Conservation (phyloP, 805 yeast species). For the Jamesozyma gamospora region DNA sequence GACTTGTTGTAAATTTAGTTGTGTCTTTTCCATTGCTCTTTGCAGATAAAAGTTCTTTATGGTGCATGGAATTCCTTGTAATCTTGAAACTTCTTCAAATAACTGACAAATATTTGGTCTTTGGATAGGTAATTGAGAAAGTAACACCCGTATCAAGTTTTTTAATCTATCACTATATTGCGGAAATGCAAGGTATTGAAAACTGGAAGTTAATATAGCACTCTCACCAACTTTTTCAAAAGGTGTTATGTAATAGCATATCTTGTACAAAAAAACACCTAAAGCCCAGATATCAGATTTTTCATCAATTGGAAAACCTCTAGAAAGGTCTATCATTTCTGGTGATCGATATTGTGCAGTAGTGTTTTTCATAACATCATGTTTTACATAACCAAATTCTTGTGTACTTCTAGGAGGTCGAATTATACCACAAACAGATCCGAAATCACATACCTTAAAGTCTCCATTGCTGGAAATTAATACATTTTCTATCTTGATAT, state of each 20-base stretch:
- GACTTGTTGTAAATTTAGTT: neutral
- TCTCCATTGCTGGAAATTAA: slow-evolving; percentile 47
- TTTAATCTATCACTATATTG: slow-evolving; percentile 52
- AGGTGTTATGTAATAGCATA: slow-evolving; percentile 76
- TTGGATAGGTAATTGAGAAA: slow-evolving; percentile 55
- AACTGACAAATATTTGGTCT: slow-evolving; percentile 71
- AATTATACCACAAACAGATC: slow-evolving; percentile 60
- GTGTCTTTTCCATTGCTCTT: slow-evolving; percentile 12
- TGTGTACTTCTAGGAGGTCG: slow-evolving; percentile 55
- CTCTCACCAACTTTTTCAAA: slow-evolving; percentile 58
- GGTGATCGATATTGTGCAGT: slow-evolving; percentile 82
- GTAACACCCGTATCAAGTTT: slow-evolving; percentile 50
- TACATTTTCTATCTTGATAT: slow-evolving; percentile 76
- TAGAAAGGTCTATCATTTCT: slow-evolving; percentile 68
- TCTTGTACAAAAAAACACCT: slow-evolving; percentile 66
- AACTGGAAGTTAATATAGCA: slow-evolving; percentile 51
- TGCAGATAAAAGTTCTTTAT: slow-evolving; percentile 31
- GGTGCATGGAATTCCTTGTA: slow-evolving; percentile 45
- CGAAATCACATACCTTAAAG: slow-evolving; percentile 73
- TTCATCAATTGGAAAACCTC: slow-evolving; percentile 65
- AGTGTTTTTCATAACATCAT: slow-evolving; percentile 67
- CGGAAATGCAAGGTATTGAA: slow-evolving; percentile 46
- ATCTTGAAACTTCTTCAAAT: slow-evolving; percentile 55
- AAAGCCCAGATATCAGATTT: slow-evolving; percentile 82
- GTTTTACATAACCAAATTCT: slow-evolving; percentile 49